Percentiles rank a stretch among this genome's conserved stretches.
phyloP scores from a whole-genome alignment of 2,329 filamentous ascomycete species.

The Aspergillus aculeatus region DNA sequence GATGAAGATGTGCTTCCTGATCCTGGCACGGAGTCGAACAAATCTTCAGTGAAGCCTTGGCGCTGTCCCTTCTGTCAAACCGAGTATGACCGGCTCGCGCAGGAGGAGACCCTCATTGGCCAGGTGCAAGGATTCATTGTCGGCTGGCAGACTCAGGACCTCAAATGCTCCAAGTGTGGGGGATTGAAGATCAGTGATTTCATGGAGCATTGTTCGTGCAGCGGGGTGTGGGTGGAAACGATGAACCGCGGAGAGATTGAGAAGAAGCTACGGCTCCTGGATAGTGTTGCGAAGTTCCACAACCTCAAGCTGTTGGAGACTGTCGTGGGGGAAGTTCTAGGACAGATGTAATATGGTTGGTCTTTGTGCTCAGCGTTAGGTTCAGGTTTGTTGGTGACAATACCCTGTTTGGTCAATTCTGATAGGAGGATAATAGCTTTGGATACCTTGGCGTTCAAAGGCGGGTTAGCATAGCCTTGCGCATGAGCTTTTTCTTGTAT shows the following conservation, averaged over 20 bases:
- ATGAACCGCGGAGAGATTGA: constrained; percentile 66
- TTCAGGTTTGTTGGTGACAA: neutral
- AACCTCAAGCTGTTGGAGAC: constrained; percentile 75
- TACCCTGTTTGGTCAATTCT: constrained; percentile 1
- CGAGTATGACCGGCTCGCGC: constrained; percentile 71
- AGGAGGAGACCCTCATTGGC: constrained; percentile 80
- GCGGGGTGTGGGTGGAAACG: constrained; percentile 76
- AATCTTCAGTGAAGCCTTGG: constrained; percentile 57
- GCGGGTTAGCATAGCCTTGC: neutral
- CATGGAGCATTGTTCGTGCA: constrained; percentile 94
- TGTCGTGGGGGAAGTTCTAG: constrained; percentile 66
- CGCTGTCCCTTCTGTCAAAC: constrained; percentile 72
- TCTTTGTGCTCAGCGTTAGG: constrained; percentile 12
- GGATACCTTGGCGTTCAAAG: neutral
- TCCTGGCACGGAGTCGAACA: constrained; percentile 28
- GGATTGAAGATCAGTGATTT: constrained; percentile 80
- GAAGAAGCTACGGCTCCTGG: constrained; percentile 66
- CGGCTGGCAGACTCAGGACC: constrained; percentile 84
- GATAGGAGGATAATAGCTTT: neutral
- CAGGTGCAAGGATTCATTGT: constrained; percentile 72
- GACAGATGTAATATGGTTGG: constrained; percentile 35
- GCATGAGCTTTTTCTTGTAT: neutral
- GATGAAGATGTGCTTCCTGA: constrained; percentile 76
- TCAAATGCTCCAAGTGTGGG: constrained; percentile 74
- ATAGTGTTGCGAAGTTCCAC: constrained; percentile 74